Evolutionary conservation across 2,329 filamentous ascomycete genomes (phyloP), one percentile per base, ranked within the genome.

Genomic region (Colletotrichum lindemuthianum): DNA sequence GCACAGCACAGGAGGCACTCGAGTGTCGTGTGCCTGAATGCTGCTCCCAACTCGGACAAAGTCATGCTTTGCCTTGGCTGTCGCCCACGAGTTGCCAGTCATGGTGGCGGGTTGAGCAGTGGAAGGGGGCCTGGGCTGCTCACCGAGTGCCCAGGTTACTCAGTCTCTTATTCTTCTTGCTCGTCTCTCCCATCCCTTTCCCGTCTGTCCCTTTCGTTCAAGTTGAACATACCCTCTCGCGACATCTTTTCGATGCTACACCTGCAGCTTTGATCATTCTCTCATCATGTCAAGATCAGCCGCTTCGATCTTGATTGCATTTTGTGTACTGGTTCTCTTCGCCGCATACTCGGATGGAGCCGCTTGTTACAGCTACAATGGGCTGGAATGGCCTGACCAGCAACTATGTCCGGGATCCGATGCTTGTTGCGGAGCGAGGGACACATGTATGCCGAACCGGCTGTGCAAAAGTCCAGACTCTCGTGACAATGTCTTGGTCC

Each of bases 121-220:
- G 24, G 1, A 24, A 24, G 34, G 47, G 10, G 47, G 24, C 24
- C 34, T 36, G 33, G 16, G 16, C 34, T 49, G 47, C 24, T 9
- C 47, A 15, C 32, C 47, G 47, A 49, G 12, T 49, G 47, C 10
- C 47, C 47, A 15, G 43, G 32, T 49, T n/a, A 5, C 12, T 6
- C 32, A 49, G 47, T 24, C 24, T 49, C 47, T n/a, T 49, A 49
- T 49, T 49, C 47, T 49, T 49, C 47, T 49, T 49, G 47, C 47
- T 15, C 47, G 47, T 49, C 6, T 36, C 47, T 49, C 47, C 47
- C 47, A 33, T 33, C 34, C 32, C 32, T 33, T 13, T 49, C 47
- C 47, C 32, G 16, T 49, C 13, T 36, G 13, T 49, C 32, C 6
- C 47, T 11, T 49, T 24, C 8, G 34, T 34, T 33, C 13, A 33